Conservation (phyloP, 352 stramenopile species). For the Pilasporangium apinafurcum region DNA sequence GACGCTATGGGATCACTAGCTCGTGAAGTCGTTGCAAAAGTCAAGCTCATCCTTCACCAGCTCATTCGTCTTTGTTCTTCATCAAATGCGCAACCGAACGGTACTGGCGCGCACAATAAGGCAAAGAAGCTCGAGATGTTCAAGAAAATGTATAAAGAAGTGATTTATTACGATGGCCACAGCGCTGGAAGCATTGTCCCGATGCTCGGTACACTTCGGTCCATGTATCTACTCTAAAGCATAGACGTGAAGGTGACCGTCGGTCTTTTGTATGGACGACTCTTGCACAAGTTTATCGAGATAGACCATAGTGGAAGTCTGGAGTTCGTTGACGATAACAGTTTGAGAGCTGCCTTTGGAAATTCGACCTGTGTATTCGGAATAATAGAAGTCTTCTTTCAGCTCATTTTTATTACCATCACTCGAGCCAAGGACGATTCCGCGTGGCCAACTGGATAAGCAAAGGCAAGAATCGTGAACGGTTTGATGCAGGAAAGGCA, state of each 20-base stretch:
- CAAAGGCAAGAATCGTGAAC: not conserved
- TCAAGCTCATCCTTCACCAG: slow-evolving; percentile 55
- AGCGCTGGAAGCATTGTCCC: slow-evolving; percentile 26
- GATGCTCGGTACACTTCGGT: slow-evolving; percentile 45
- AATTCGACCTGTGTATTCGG: slow-evolving; percentile 64
- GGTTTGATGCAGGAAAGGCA: not conserved
- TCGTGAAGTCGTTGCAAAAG: slow-evolving; percentile 35
- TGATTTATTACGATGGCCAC: slow-evolving; percentile 66
- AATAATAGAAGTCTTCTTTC: slow-evolving; percentile 37
- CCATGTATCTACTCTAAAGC: slow-evolving; percentile 52
- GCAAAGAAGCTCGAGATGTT: slow-evolving; percentile 58
- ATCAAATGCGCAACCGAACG: not conserved
- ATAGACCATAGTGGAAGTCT: slow-evolving; percentile 38
- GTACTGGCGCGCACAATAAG: slow-evolving; percentile 14
- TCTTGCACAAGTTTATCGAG: slow-evolving; percentile 49
- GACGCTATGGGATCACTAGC: slow-evolving; percentile 33
- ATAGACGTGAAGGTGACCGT: slow-evolving; percentile 19
- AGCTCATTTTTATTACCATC: slow-evolving; percentile 23
- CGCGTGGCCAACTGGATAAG: slow-evolving; percentile 48
- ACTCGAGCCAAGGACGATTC: slow-evolving; percentile 30
- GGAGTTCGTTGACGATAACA: slow-evolving; percentile 41
- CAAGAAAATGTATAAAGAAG: slow-evolving; percentile 84
- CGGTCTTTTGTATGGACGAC: slow-evolving; percentile 10
- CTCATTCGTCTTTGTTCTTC: slow-evolving; percentile 42
- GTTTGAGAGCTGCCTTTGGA: slow-evolving; percentile 13